phyloP scores from a whole-genome alignment of 768 basidiomycete genomes.

The Mycena maculata region DNA sequence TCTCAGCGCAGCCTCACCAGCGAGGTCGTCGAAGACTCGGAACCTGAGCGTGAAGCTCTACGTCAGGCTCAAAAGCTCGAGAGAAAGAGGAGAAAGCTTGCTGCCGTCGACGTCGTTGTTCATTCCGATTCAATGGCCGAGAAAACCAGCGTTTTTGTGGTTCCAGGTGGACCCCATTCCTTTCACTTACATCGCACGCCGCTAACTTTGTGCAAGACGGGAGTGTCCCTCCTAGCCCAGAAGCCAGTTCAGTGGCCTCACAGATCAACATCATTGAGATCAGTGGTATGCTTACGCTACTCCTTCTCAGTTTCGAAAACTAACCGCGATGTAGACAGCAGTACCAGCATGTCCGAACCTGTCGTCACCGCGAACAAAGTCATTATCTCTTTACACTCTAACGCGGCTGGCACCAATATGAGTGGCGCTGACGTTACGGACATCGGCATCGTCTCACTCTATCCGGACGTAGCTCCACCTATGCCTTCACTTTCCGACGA shows the following conservation, averaged over 20 bases:
- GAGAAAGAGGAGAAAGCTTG: constrained; percentile 39
- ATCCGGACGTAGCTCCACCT: background rate
- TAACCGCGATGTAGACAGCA: constrained; percentile 25
- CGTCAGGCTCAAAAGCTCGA: constrained; percentile 40
- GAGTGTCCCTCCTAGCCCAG: constrained; percentile 17
- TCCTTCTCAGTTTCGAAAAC: background rate
- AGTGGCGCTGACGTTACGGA: background rate
- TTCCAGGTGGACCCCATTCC: constrained; percentile 22
- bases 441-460: background rate
- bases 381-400: constrained; percentile 21
- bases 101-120: constrained; percentile 8
- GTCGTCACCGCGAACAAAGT: background rate
- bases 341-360: constrained; percentile 10
- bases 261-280: constrained; percentile 35
- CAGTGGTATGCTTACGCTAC: constrained; percentile 31
- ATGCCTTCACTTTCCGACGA: constrained; percentile 34
- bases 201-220: constrained; percentile 16
- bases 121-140: background rate
- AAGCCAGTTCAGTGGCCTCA: background rate
- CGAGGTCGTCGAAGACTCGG: constrained; percentile 75
- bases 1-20: constrained; percentile 20
- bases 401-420: background rate
- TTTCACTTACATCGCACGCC: background rate
- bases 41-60: constrained; percentile 69
- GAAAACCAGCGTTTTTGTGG: constrained; percentile 14